Conservation (phyloP, 2,329 filamentous ascomycete genomes). For the Penicillium hordei region DNA sequence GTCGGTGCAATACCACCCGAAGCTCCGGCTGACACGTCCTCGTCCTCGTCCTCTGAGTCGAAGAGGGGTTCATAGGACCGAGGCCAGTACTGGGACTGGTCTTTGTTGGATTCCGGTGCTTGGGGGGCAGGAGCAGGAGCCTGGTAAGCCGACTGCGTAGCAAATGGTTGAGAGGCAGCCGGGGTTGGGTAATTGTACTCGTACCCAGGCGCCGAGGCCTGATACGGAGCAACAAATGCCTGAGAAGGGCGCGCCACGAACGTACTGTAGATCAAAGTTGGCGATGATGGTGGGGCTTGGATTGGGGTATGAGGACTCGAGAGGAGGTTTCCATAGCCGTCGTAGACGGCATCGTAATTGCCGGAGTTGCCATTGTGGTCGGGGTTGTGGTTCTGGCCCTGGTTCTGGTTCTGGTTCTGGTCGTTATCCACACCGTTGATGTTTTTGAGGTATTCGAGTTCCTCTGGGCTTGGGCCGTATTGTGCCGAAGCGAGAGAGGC, state of each 20-base stretch:
- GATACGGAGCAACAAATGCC: not conserved
- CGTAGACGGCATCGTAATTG: not conserved
- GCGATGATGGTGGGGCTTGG: not conserved
- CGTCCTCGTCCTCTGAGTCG: not conserved
- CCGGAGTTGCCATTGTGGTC: not conserved
- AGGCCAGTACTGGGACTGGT: no score
- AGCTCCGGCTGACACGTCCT: not conserved
- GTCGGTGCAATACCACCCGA: slow-evolving; percentile 11
- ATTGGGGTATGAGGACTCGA: not conserved
- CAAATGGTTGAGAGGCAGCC: not conserved
- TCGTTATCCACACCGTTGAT: not conserved
- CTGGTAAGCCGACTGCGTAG: not conserved
- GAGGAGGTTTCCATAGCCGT: not conserved
- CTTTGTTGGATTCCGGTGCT: not conserved
- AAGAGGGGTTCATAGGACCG: not conserved
- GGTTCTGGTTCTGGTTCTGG: not conserved
- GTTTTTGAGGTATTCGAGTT: not conserved
- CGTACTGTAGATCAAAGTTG: not conserved
- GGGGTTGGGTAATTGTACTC: not conserved
- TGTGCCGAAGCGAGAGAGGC: slow-evolving; percentile 16
- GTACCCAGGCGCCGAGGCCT: not conserved
- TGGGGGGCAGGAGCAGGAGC: not conserved
- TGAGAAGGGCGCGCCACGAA: not conserved
- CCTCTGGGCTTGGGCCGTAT: not conserved
- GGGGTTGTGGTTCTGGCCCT: not conserved